Percentiles rank a stretch among this genome's conserved stretches.
Evolutionary conservation across 345 rosid genomes (phyloP).

Genomic region (Ceriops decandra): DNA sequence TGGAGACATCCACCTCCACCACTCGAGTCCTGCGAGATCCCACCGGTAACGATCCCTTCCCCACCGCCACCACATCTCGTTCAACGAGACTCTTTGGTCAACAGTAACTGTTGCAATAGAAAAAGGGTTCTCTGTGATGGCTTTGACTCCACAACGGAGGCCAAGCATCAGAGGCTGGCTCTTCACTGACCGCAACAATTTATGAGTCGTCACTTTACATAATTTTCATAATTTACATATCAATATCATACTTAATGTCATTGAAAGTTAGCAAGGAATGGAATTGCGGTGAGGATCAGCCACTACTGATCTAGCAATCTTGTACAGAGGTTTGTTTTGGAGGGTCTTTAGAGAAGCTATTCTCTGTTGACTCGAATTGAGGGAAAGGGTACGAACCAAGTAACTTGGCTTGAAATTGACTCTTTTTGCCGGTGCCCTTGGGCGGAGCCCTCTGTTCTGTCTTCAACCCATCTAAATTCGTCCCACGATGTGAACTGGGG

Average conservation of each 20-base stretch:
- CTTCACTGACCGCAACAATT: conserved; percentile 47
- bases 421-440: conserved; percentile 16
- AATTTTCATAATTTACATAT: conserved; percentile 6
- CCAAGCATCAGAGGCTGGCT: conserved; percentile 60
- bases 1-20: conserved; percentile 99
- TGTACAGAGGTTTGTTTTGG: conserved; percentile 38
- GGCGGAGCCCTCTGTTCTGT: background rate
- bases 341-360: conserved; percentile 15
- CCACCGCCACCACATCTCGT: conserved; percentile 32
- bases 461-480: conserved; percentile 18
- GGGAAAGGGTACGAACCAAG: conserved; percentile 16
- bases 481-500: conserved; percentile 28
- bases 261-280: conserved; percentile 31
- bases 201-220: background rate
- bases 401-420: conserved; percentile 19
- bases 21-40: conserved; percentile 83
- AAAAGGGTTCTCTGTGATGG: conserved; percentile 59
- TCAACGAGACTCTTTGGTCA: conserved; percentile 45
- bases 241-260: conserved; percentile 24
- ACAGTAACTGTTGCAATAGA: conserved; percentile 35
- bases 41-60: conserved; percentile 70
- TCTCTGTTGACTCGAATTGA: conserved; percentile 22
- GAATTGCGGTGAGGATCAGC: conserved; percentile 19
- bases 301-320: conserved; percentile 35
- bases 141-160: conserved; percentile 47